Percentiles rank a stretch among this genome's conserved stretches.
Evolutionary conservation across 164 flowering plant genomes (phyloP).

Genomic region (Cinnamomum micranthum): DNA sequence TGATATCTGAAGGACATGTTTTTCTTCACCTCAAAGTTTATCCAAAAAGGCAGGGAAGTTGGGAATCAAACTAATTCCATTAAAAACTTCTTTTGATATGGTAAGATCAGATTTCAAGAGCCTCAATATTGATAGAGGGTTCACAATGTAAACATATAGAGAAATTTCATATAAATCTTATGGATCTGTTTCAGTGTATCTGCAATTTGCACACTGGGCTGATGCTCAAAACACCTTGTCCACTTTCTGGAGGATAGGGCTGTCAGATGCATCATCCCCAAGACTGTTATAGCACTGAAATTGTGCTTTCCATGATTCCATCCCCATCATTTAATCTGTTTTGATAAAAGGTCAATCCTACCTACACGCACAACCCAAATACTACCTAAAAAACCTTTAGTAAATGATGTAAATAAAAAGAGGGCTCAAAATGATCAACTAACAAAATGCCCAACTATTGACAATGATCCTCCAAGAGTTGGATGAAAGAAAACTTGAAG

Average conservation of each 20-base stretch:
- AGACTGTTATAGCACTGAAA: too few relatives aligned
- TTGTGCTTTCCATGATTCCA: too few relatives aligned
- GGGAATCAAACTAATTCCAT: background rate
- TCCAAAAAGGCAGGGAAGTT: too few relatives aligned
- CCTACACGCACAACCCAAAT: background rate
- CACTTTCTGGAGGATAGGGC: background rate
- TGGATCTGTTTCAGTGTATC: too few relatives aligned
- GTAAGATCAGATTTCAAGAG: too few relatives aligned
- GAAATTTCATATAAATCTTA: too few relatives aligned
- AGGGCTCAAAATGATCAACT: background rate
- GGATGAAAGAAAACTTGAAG: background rate
- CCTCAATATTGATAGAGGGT: too few relatives aligned
- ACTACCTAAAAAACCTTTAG: background rate
- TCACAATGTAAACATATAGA: too few relatives aligned
- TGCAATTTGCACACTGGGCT: background rate
- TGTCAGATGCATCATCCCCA: too few relatives aligned
- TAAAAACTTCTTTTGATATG: background rate
- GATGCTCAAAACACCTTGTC: background rate
- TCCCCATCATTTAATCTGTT: too few relatives aligned
- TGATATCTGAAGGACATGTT: background rate
- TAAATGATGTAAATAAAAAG: background rate
- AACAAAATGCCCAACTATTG: background rate
- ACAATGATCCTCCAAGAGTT: background rate
- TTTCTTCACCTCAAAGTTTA: background rate
- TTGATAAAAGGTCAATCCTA: background rate